Base-by-base conservation (phyloP, 163 green algal species). In the Chloroidium sp. region DNA sequence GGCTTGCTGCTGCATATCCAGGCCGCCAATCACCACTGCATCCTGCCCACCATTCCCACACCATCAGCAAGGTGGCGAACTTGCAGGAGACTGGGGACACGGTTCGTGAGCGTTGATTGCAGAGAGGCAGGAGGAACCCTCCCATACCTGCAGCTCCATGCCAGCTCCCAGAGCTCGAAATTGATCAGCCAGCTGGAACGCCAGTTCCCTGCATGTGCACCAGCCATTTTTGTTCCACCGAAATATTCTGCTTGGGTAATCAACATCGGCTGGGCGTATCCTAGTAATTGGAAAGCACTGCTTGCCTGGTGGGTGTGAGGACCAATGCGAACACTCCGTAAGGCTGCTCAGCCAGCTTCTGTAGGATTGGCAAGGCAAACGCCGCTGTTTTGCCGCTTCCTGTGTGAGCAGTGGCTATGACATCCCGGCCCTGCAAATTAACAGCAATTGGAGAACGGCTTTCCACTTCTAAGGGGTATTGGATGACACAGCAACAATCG, bases 371-470 rank as follows among this genome's bases (percentile, higher is more conserved):
- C 75, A 98, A 85, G 36, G 94, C 94, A 83, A 98, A 98, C 0
- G 95, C 93, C 6, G 93, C 94, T 8, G 95, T 98, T 85, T 98
- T 98, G 79, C 95, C 95, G 78, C 89, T 96, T 82, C 95, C 95
- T 2, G 95, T 98, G 79, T 97, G 92, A 10, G 95, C 95, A 12
- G 95, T 87, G 59, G 92, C 95, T 62, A 98, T 95, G 0, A 96
- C 93, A 82, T 97, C 90, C 62, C 86, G 86, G 8, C 95, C 94
- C 1, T 77, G 69, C 69, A 76, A 57, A 4, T 4, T 57, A 10
- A 57, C 69, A 14, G 14, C 69, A 76, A 36, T 36, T 36, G 36
- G 36, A 36, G 36, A 72, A 72, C 6, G 6, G 10, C 67, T 6
- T n/a, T 6, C 67, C 10, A 72, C 67, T 72, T 10, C 10, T 6